Evolutionary conservation across 495 filamentous ascomycete genomes (phyloP).

Genomic region (Lasiosphaeria ovina): DNA sequence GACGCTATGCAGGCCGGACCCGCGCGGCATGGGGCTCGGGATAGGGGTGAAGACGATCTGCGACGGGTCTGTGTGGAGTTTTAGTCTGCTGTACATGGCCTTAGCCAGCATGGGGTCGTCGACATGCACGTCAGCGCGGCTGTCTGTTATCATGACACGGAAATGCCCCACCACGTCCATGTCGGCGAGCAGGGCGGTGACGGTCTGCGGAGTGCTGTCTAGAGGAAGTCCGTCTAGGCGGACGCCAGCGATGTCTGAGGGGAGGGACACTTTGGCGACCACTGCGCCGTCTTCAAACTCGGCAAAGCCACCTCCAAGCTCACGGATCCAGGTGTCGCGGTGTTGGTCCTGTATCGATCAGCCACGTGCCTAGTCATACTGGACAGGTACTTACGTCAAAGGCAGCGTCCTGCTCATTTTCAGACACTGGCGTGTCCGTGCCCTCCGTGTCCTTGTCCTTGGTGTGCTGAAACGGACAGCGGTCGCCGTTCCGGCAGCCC

Average conservation of each 20-base stretch:
- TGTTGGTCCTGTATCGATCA: neutral
- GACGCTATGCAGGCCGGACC: slow-evolving; percentile 21
- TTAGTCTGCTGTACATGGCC: neutral
- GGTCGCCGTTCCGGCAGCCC: slow-evolving; percentile 11
- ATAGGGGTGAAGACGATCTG: slow-evolving; percentile 8
- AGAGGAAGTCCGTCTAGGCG: slow-evolving; percentile 27
- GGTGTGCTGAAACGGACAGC: slow-evolving; percentile 14
- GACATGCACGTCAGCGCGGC: slow-evolving; percentile 22
- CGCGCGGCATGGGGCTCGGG: slow-evolving; percentile 18
- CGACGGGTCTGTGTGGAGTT: neutral
- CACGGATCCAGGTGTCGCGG: slow-evolving; percentile 19
- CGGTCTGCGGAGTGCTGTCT: slow-evolving; percentile 15
- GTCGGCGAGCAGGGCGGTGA: slow-evolving; percentile 15
- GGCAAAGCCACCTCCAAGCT: slow-evolving; percentile 26
- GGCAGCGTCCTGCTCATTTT: neutral
- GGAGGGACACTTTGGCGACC: slow-evolving; percentile 22
- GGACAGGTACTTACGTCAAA: neutral
- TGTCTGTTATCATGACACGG: slow-evolving; percentile 6
- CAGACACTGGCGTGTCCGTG: neutral
- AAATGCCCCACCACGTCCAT: slow-evolving; percentile 14
- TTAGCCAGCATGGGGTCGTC: slow-evolving; percentile 29
- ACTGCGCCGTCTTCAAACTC: slow-evolving; percentile 30
- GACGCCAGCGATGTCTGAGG: slow-evolving; percentile 31
- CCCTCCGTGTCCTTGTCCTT: neutral
- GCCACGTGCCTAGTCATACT: neutral